Base-by-base conservation (phyloP, 2,329 filamentous ascomycete species). In the Apiospora aurea region DNA sequence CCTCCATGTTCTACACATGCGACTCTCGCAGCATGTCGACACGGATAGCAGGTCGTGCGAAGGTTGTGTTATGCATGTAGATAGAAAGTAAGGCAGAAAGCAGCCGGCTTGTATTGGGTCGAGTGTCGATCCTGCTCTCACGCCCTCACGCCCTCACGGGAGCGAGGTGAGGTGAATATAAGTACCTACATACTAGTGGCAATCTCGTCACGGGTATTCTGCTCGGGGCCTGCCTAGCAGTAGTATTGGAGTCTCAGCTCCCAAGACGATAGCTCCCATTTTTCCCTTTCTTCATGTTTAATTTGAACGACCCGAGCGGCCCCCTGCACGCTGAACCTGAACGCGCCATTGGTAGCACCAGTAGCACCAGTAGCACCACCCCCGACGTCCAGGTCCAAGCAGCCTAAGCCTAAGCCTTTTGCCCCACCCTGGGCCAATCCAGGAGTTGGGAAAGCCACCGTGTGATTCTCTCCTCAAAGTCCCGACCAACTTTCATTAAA, bases 401-500 rank as follows among this genome's bases (percentile, higher is more conserved):
- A 64, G 57, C 57, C 57, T 64, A 64, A 64, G 57, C 67, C 67
- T 49, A 64, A 64, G 57, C 67, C 67, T 49, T 46, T 49, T 69
- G 24, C 67, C 44, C 47, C 43, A 34, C 67, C 67, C n/a, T n/a
- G 14, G 44, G 38, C 67, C 67, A 69, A 49, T 49, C 47, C 44
- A 69, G 44, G 57, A 64, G 57, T 29, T 64, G 57, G 67, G 67
- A 69, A 69, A 69, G 67, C 67, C 67, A 69, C 67, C 67, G 67
- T 69, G 67, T 49, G 67, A 69, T 69, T 69, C 67, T 69, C 67
- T 69, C 67, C 18, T 29, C 67, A 29, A 69, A 69, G 18, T 41
- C 34, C 57, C 34, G 57, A 29, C 57, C 57, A 64, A 41, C 57
- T 64, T 64, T 64, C 57, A 41, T 64, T 64, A 64, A 64, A 64